These are phyloP conservation scores for Penicillium occitanis DNA, from an alignment of 2,329 filamentous ascomycete species.

Conservation along the genomic window DNA sequence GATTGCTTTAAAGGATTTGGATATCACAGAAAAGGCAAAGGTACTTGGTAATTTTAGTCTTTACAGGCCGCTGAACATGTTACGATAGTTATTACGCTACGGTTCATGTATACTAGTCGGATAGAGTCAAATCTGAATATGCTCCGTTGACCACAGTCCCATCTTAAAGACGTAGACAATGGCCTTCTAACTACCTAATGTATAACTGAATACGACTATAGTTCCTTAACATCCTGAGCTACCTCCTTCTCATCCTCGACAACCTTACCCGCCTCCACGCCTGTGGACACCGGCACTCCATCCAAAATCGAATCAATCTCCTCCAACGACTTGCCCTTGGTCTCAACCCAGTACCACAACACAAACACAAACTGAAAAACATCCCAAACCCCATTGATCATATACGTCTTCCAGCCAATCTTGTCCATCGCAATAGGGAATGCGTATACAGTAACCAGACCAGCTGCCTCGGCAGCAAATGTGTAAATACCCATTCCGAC, in stretches of 20 bases:
- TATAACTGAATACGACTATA: background rate
- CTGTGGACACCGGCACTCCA: background rate
- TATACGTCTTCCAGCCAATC: constrained; percentile 22
- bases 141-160: background rate
- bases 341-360: constrained; percentile 21
- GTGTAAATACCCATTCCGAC: constrained; percentile 9
- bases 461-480: background rate
- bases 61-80: background rate
- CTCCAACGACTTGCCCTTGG: constrained; percentile 24
- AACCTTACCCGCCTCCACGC: background rate
- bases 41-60: background rate
- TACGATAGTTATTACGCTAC: background rate
- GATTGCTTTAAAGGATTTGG: background rate
- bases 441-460: constrained; percentile 11
- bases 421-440: constrained; percentile 19
- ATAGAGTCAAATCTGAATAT: background rate
- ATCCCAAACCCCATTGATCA: constrained; percentile 20
- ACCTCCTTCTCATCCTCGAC: background rate
- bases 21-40: background rate
- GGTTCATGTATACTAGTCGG: background rate
- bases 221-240: background rate
- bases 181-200: background rate
- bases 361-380: constrained; percentile 7
- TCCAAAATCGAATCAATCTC: constrained; percentile 22
- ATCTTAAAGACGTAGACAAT: background rate